Evolutionary conservation across 176 grass and related monocot species (phyloP), one percentile per base, ranked within the genome.

Genomic region (Oryza australiensis): DNA sequence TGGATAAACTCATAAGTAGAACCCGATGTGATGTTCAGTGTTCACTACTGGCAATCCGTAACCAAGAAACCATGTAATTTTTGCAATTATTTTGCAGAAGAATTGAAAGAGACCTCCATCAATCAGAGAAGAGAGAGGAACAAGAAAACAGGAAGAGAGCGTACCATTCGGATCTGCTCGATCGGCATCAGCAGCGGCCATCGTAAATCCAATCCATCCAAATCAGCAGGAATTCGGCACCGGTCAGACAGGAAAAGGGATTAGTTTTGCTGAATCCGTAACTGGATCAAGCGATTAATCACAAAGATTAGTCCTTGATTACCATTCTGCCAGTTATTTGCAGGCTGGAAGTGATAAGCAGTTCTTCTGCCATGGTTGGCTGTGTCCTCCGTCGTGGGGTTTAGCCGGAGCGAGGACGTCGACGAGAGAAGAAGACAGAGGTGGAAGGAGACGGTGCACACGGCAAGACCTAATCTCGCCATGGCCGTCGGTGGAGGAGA

Each of bases 321-420:
- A 97, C 94, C 94, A 70, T 97, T 97, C 49, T 92, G 88, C 94
- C 94, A 97, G 77, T 97, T 90, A 77, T 88, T 87, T 5, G 87
- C 62, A 9, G 94, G 92, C 76, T 92, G 94, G 85, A 97, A 97
- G 84, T 97, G 94, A 80, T 94, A 97, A 60, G 92, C 87, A 14
- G 89, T 97, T 77, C 89, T 49, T 5, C 46, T 89, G 77, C 35
- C 87, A 18, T 74, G 51, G 51, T 15, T 55, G 51, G 18, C 51
- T 20, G 15, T 8, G 12, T 20, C 5, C 32, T 33, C 32, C 32
- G 32, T 33, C 18, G 51, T 8, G 51, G 51, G 51, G 20, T 2
- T 22, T 20, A 53, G 48, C 48, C 48, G 16, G 18, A 53, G 15
- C 5, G 51, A 55, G 18, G 51, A 55, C 5, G 18, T 22, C 51